phyloP scores from a whole-genome alignment of 148 eudicot genomes.

The Rhododendron mucronatum region DNA sequence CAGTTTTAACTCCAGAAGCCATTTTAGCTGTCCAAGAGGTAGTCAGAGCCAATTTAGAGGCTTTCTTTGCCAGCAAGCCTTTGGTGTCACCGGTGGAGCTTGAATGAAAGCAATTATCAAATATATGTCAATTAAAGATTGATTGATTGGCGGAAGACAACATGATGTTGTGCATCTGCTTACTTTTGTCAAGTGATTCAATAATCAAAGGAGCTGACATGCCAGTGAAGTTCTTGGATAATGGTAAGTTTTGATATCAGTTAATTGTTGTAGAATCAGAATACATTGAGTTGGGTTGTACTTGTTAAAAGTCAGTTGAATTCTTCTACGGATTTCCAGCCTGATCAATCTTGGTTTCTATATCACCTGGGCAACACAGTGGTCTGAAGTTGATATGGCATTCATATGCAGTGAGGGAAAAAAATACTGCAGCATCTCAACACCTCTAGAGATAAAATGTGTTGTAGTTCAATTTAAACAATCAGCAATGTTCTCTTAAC shows the following conservation, averaged over 20 bases:
- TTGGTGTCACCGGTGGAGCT: slow-evolving; percentile 23
- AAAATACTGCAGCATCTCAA: background rate
- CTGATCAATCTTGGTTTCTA: background rate
- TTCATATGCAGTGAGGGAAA: background rate
- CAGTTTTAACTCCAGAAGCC: slow-evolving; percentile 55
- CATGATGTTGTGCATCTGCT: background rate
- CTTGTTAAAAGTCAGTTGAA: background rate
- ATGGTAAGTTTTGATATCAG: background rate
- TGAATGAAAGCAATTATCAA: slow-evolving; percentile 5
- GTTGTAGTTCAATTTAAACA: background rate
- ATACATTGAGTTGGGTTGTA: background rate
- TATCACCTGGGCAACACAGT: background rate
- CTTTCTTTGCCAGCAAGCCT: slow-evolving; percentile 70
- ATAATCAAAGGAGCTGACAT: background rate
- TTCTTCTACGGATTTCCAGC: background rate
- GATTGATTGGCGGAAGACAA: background rate
- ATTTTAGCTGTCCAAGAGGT: slow-evolving; percentile 37
- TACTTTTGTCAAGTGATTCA: background rate
- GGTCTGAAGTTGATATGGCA: background rate
- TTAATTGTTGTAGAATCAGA: background rate
- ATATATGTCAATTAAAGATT: background rate
- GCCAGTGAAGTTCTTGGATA: background rate
- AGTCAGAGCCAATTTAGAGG: slow-evolving; percentile 44
- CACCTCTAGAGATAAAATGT: background rate
- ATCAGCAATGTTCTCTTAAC: too few species aligned